Conservation (phyloP, 225 moss, liverwort and hornwort species). For the Physcomitrellopsis africana region DNA sequence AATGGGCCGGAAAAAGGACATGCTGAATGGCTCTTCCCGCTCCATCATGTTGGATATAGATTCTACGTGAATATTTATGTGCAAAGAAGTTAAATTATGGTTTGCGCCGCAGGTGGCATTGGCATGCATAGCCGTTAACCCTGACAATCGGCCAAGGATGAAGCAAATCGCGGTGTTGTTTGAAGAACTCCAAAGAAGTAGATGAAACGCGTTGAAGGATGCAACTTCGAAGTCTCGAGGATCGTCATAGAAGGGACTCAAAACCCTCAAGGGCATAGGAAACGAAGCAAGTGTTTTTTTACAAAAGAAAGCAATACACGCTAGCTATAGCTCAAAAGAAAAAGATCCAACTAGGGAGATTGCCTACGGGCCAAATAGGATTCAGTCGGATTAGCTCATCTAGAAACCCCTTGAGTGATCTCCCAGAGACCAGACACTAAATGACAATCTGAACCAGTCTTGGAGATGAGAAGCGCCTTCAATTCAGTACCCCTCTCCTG, state of each 20-base stretch:
- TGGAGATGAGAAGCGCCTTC: neutral
- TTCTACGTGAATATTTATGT: neutral
- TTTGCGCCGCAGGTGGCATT: conserved; percentile 47
- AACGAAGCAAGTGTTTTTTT: neutral
- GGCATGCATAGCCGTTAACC: conserved; percentile 50
- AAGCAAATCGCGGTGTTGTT: conserved; percentile 53
- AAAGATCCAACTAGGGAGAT: neutral
- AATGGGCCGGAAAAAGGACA: too few species aligned
- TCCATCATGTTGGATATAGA: neutral
- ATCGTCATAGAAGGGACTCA: conserved; percentile 10
- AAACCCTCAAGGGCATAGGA: neutral
- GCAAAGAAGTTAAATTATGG: neutral
- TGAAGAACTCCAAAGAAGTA: conserved; percentile 33
- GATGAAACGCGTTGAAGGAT: conserved; percentile 18
- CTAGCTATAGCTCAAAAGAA: neutral
- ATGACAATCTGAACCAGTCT: neutral
- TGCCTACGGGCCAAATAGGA: too few species aligned
- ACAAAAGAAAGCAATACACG: neutral
- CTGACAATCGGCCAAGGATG: conserved; percentile 60
- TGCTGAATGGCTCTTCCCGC: neutral
- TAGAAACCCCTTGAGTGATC: neutral
- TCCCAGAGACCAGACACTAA: neutral
- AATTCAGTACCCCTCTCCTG: neutral
- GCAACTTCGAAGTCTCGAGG: neutral
- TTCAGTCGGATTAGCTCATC: conserved; percentile 1